Conservation (phyloP, 495 filamentous ascomycete genomes). For the Talaromyces borbonicus region DNA sequence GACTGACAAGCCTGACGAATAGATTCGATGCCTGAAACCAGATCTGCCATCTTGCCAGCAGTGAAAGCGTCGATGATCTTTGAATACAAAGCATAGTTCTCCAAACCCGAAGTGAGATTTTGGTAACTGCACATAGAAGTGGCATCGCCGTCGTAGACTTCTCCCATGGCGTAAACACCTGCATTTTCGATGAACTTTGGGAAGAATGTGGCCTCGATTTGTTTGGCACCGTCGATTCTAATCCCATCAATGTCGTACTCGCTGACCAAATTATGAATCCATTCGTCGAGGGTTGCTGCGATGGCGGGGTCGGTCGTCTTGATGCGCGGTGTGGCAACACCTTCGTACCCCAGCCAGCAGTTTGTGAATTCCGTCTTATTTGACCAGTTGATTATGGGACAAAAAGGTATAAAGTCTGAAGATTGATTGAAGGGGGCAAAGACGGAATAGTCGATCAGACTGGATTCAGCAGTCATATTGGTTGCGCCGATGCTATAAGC, state of each 20-base stretch:
- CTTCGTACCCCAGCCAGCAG: conserved; percentile 51
- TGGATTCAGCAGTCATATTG: conserved; percentile 10
- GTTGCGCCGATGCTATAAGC: conserved; percentile 37
- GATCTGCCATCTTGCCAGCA: conserved; percentile 37
- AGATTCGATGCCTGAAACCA: conserved; percentile 38
- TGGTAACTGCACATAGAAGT: conserved; percentile 48
- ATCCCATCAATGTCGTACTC: conserved; percentile 62
- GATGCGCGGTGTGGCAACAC: conserved; percentile 51
- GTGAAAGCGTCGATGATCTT: conserved; percentile 47
- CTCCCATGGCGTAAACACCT: conserved; percentile 52
- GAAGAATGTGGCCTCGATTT: conserved; percentile 53
- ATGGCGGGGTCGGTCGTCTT: conserved; percentile 47
- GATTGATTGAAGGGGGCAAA: conserved; percentile 50
- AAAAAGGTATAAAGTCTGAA: conserved; percentile 50
- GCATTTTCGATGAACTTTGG: conserved; percentile 42
- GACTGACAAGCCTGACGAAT: conserved; percentile 39
- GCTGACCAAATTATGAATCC: conserved; percentile 48
- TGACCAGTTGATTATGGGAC: conserved; percentile 39
- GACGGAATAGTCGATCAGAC: conserved; percentile 41
- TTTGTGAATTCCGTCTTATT: conserved; percentile 12
- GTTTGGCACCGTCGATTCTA: conserved; percentile 57
- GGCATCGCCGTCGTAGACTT: conserved; percentile 48
- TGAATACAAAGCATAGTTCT: conserved; percentile 54
- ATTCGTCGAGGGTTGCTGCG: conserved; percentile 40
- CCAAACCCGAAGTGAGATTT: conserved; percentile 39